phyloP scores from a whole-genome alignment of 805 yeast genomes.

The Kodamaea hsintzibuensis region DNA sequence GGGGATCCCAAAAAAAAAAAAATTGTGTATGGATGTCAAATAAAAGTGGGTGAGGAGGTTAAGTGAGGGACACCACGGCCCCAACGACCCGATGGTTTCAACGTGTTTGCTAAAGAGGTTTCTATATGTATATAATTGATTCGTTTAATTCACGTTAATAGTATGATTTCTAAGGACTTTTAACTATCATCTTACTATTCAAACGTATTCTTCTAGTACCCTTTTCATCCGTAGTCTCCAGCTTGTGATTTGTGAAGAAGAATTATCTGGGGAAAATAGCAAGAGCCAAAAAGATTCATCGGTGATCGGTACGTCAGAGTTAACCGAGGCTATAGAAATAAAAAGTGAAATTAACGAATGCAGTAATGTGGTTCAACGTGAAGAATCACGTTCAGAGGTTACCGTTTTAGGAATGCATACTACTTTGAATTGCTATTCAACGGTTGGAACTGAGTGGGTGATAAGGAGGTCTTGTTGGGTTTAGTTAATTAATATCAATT shows the following conservation, averaged over 20 bases:
- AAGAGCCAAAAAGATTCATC: background rate
- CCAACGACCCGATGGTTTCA: background rate
- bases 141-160: too few species aligned
- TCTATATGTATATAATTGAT: too few species aligned
- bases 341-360: background rate
- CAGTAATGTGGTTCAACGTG: background rate
- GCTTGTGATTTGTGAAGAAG: background rate
- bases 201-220: too few species aligned
- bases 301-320: background rate
- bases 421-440: too few species aligned
- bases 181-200: too few species aligned
- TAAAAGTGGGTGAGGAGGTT: background rate
- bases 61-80: background rate
- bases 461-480: too few species aligned
- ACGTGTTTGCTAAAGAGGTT: too few species aligned
- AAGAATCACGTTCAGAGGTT: background rate
- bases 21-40: background rate
- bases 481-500: too few species aligned
- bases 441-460: too few species aligned
- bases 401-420: too few species aligned
- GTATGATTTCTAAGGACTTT: too few species aligned
- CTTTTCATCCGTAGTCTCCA: background rate
- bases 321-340: background rate
- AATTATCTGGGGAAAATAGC: background rate
- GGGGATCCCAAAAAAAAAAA: conserved; percentile 1